A percentile compares a stretch with the other conserved stretches of the same genome.
phyloP scores from a whole-genome alignment of 352 stramenopile genomes.

The Phytophthora foliorum region DNA sequence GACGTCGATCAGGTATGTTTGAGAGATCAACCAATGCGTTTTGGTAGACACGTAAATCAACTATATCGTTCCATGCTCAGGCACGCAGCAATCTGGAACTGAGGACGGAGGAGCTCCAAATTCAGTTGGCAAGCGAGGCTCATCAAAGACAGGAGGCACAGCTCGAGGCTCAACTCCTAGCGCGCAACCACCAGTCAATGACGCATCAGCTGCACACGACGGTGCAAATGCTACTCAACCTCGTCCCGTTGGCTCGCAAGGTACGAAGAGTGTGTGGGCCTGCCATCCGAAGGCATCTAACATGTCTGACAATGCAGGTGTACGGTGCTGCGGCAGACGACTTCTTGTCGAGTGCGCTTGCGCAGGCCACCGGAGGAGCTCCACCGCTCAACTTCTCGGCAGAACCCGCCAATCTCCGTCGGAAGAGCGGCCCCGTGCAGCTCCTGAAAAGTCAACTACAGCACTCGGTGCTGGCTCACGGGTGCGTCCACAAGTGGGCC shows the following conservation, averaged over 20 bases:
- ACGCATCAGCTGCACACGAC: constrained; percentile 78
- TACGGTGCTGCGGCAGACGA: constrained; percentile 68
- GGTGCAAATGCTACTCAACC: constrained; percentile 77
- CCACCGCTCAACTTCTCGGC: constrained; percentile 1
- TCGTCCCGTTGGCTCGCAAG: constrained; percentile 71
- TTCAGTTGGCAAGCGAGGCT: constrained; percentile 44
- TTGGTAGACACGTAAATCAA: background rate
- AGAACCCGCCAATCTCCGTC: constrained; percentile 5
- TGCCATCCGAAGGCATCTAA: background rate
- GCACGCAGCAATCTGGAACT: constrained; percentile 30
- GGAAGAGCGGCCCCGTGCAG: constrained; percentile 42
- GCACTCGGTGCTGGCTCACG: constrained; percentile 60
- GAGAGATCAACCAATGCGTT: background rate
- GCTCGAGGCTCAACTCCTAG: constrained; percentile 62
- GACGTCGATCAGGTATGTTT: constrained; percentile 54
- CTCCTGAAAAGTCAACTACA: constrained; percentile 63
- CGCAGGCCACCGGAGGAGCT: constrained; percentile 50
- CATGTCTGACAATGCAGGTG: constrained; percentile 41
- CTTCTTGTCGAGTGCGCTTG: constrained; percentile 66
- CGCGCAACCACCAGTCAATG: constrained; percentile 78
- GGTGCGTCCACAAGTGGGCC: constrained; percentile 68
- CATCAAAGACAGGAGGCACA: constrained; percentile 69
- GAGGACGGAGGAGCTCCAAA: constrained; percentile 42
- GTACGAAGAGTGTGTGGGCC: constrained; percentile 20
- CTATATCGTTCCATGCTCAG: constrained; percentile 11